Base-by-base conservation (phyloP, 2,329 filamentous ascomycete genomes). In the Colletotrichum navitas region DNA sequence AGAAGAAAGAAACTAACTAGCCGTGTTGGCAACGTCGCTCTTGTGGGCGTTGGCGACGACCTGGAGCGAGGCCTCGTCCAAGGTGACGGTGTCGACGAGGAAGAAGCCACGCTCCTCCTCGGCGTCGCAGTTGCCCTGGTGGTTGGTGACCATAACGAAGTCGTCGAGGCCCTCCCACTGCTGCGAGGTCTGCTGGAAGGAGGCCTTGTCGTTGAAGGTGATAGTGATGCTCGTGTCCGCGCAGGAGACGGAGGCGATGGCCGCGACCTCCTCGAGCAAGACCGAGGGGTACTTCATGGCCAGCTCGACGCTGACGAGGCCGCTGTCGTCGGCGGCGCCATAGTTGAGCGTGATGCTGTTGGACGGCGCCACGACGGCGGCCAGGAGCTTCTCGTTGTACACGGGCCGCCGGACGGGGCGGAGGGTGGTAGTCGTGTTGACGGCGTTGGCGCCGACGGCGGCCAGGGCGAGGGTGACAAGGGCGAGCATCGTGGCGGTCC, bases 261-360 rank as follows among this genome's bases (percentile, higher is more conserved):
- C 89, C 32, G 88, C 88, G 45, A 76, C 59, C 52, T 76, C 75
- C 69, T 76, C 75, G 36, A 76, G 75, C 16, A 73, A 58, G n/a
- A 76, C 74, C 8, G 74, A 71, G 3, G 74, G 69, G 47, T 74
- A 74, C 60, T 74, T 74, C 85, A 84, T 63, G 83, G 85, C 59
- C 85, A 87, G 65, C 70, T 89, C 89, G 34, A 88, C 87, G 72
- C 86, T 84, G 21, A 85, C 83, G 49, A 90, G 82, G 18, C 87
- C 4, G 29, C 34, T 88, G 75, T 87, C 87, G 10, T 54, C 39
- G 18, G 36, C 49, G 58, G 63, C 43, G 29, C 71, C 71, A 26
- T 73, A 73, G 66, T 39, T 58, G 66, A 84, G 81, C 6, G 79
- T 79, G 45, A 88, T 87, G 45, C 87, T 88, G 39, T 66, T 72